Conservation (phyloP, 116 monocot species). For the Trichopus zeylanicus region DNA sequence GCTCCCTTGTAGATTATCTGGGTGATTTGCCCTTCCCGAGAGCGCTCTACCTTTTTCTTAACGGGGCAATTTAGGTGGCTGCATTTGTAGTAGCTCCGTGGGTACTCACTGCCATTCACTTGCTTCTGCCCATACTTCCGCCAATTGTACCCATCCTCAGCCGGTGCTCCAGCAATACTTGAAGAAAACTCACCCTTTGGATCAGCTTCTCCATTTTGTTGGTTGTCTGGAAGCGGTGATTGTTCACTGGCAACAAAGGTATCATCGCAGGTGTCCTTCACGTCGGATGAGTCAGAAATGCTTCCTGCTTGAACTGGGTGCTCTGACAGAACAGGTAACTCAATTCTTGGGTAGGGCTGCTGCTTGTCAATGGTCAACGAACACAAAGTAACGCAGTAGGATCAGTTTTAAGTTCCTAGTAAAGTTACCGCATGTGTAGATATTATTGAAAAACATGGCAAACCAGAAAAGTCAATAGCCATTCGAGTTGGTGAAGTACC, state of each 20-base stretch:
- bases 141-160: conserved; percentile 66
- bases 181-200: conserved; percentile 38
- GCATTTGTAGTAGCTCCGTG: conserved; percentile 65
- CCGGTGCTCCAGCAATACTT: conserved; percentile 15
- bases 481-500: too few species aligned
- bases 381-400: neutral
- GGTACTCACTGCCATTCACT: conserved; percentile 54
- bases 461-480: too few species aligned
- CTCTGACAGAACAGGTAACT: conserved; percentile 16
- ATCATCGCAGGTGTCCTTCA: conserved; percentile 22
- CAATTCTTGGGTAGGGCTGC: conserved; percentile 15
- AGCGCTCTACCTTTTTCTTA: conserved; percentile 65
- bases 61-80: conserved; percentile 39
- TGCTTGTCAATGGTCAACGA: conserved; percentile 5
- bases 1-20: too few species aligned
- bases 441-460: too few species aligned
- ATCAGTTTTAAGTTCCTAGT: too few species aligned
- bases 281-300: conserved; percentile 19
- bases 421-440: too few species aligned
- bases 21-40: conserved; percentile 53
- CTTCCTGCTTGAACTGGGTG: neutral
- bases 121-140: conserved; percentile 71
- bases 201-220: conserved; percentile 25
- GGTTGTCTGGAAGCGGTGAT: conserved; percentile 31
- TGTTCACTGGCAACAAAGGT: conserved; percentile 23